Conservation (phyloP, 176 grass and related monocot species). For the Musa itinerans region DNA sequence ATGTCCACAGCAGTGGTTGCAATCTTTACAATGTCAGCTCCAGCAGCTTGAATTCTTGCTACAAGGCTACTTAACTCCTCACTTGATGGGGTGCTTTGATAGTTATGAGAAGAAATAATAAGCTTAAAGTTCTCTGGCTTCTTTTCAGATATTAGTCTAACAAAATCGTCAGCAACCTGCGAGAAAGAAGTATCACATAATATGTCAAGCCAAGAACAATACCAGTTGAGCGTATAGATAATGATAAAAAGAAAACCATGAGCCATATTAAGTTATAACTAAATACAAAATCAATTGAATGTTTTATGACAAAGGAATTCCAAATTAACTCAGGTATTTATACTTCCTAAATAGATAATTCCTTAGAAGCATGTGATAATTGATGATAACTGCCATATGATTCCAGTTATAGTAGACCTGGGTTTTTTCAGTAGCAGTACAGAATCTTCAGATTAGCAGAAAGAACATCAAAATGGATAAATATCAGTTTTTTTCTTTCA, state of each 20-base stretch:
- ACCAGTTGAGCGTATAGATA: neutral
- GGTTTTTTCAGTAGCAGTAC: neutral
- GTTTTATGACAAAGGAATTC: neutral
- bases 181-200: neutral
- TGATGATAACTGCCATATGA: neutral
- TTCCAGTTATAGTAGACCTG: too few relatives aligned
- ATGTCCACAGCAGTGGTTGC: slow-evolving; percentile 78
- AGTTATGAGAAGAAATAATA: slow-evolving; percentile 93
- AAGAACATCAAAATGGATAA: neutral
- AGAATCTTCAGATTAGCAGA: neutral
- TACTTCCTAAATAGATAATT: neutral
- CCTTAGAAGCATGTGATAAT: neutral
- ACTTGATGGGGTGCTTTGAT: slow-evolving; percentile 59
- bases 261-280: neutral
- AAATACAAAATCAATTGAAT: neutral
- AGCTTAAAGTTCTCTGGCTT: slow-evolving; percentile 85
- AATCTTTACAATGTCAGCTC: slow-evolving; percentile 96
- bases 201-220: neutral
- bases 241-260: neutral
- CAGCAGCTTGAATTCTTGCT: slow-evolving; percentile 59
- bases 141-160: slow-evolving; percentile 61
- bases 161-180: slow-evolving; percentile 74
- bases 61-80: slow-evolving; percentile 58
- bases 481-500: neutral
- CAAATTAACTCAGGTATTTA: neutral